These are phyloP conservation scores for Zygoascus hellenicus DNA, from an alignment of 1,139 yeast genomes.

Conservation along the genomic window DNA sequence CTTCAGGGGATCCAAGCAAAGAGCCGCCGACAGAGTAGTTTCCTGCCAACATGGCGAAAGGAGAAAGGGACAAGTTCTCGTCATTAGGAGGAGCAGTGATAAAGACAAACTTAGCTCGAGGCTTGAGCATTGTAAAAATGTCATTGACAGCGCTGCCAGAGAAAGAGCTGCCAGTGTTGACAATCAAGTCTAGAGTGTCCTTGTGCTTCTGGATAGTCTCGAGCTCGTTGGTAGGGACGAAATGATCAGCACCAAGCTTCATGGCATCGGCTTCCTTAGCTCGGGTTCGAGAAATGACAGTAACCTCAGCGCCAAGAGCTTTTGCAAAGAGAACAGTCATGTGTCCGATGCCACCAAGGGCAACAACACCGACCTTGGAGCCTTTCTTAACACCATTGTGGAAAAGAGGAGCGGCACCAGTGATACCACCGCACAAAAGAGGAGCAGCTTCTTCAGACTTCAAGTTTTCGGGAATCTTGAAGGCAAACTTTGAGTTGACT, in stretches of 20 bases:
- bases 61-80: constrained; percentile 11
- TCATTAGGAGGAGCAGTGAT: not conserved
- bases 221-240: constrained; percentile 42
- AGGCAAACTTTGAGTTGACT: constrained; percentile 48
- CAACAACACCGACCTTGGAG: constrained; percentile 46
- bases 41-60: constrained; percentile 8
- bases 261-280: constrained; percentile 42
- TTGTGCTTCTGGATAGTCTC: constrained; percentile 91
- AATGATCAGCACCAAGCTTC: constrained; percentile 34
- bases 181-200: constrained; percentile 48
- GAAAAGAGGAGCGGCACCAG: constrained; percentile 52
- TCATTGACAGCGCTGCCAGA: constrained; percentile 23
- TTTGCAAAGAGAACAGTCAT: constrained; percentile 48
- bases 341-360: constrained; percentile 56
- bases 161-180: constrained; percentile 28
- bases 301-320: constrained; percentile 49
- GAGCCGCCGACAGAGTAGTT: constrained; percentile 19
- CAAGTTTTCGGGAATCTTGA: constrained; percentile 52
- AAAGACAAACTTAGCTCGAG: constrained; percentile 21
- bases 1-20: constrained; percentile 22
- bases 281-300: constrained; percentile 43
- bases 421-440: constrained; percentile 62
- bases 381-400: constrained; percentile 47
- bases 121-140: constrained; percentile 1
- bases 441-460: constrained; percentile 50